These are phyloP conservation scores for Raphanus hybrid DNA, from an alignment of 441 rosid genomes.

Conservation along the genomic window DNA sequence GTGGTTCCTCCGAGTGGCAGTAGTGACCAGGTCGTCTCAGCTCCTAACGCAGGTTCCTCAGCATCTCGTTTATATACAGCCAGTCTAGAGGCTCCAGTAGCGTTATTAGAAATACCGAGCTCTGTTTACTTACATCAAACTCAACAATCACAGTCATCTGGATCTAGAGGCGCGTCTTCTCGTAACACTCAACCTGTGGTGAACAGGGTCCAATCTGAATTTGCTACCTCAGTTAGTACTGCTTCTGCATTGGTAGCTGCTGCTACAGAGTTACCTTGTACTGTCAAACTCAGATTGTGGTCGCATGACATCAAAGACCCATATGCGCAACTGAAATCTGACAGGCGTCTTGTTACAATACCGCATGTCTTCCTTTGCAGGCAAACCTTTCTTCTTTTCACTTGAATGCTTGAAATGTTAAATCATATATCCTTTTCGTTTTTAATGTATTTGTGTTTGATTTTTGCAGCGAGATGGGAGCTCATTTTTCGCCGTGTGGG, in stretches of 20 bases:
- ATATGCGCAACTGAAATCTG: conserved; percentile 53
- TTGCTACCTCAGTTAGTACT: conserved; percentile 66
- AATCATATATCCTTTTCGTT: background rate
- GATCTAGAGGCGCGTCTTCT: conserved; percentile 27
- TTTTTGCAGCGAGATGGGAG: conserved; percentile 90
- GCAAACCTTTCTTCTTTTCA: conserved; percentile 43
- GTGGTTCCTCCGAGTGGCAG: conserved; percentile 46
- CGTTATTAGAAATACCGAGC: conserved; percentile 53
- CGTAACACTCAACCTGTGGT: conserved; percentile 47
- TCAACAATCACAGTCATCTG: conserved; percentile 44
- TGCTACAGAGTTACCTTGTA: conserved; percentile 85
- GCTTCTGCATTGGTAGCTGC: conserved; percentile 70
- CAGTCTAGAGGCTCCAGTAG: conserved; percentile 50
- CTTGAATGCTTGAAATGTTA: background rate
- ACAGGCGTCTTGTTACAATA: conserved; percentile 68
- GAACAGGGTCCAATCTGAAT: conserved; percentile 72
- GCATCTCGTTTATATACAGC: conserved; percentile 44
- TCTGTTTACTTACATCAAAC: conserved; percentile 47
- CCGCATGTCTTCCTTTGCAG: conserved; percentile 95
- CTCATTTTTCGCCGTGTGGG: conserved; percentile 97
- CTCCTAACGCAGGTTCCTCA: conserved; percentile 46
- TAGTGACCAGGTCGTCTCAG: conserved; percentile 25
- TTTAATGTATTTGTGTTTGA: background rate
- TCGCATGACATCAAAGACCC: conserved; percentile 72
- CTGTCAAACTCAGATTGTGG: conserved; percentile 88